A percentile compares a stretch with the other conserved stretches of the same genome.
Evolutionary conservation across 768 basidiomycete species (phyloP).

Genomic region (Xerocomellus dryophilus): DNA sequence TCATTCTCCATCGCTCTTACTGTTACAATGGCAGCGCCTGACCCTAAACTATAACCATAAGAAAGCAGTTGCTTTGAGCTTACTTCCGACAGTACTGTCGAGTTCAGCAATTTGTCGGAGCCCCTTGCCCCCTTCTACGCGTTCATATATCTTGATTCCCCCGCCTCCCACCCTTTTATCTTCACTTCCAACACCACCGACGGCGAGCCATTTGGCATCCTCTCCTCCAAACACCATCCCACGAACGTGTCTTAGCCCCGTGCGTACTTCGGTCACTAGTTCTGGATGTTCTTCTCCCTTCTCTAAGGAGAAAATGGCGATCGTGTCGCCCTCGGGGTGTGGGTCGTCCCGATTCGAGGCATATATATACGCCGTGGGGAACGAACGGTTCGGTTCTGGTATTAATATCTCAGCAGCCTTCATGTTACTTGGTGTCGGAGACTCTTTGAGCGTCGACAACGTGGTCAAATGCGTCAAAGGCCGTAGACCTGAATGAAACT

Average conservation of each 20-base stretch:
- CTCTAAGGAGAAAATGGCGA: constrained; percentile 63
- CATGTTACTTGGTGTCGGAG: constrained; percentile 47
- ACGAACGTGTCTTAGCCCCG: constrained; percentile 67
- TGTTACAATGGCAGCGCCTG: neutral
- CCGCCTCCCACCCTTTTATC: constrained; percentile 63
- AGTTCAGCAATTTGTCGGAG: constrained; percentile 52
- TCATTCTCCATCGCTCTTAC: neutral
- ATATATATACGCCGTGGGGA: constrained; percentile 61
- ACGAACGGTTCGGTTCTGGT: constrained; percentile 49
- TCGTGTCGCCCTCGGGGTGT: constrained; percentile 63
- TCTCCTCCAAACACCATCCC: constrained; percentile 66
- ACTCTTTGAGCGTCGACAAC: constrained; percentile 48
- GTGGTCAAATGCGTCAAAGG: constrained; percentile 38
- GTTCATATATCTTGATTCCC: constrained; percentile 70
- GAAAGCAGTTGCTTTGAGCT: constrained; percentile 34
- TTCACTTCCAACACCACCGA: constrained; percentile 47
- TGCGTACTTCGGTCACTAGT: constrained; percentile 59
- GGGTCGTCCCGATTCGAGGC: constrained; percentile 75
- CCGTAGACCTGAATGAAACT: constrained; percentile 42
- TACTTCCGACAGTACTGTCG: constrained; percentile 35
- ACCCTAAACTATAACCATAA: constrained; percentile 29
- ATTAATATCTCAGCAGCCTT: constrained; percentile 69
- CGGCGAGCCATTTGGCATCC: constrained; percentile 58
- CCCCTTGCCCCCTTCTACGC: constrained; percentile 54
- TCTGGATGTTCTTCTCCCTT: constrained; percentile 42